Evolutionary conservation across 768 basidiomycete genomes (phyloP).

Genomic region (Xanthoconium purpureum): DNA sequence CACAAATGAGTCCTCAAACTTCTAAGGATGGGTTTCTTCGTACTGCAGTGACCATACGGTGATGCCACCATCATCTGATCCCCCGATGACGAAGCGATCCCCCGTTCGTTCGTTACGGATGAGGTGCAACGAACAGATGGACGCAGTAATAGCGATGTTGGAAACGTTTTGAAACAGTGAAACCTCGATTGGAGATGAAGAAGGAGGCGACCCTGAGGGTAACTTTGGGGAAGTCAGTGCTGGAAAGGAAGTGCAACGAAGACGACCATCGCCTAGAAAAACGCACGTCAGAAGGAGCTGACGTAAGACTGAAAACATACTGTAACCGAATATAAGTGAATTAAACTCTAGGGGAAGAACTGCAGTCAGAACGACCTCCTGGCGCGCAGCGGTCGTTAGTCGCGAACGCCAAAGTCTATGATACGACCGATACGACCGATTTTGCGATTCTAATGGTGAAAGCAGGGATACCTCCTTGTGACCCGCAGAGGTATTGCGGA

Average conservation of each 20-base stretch:
- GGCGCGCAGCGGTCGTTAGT: neutral
- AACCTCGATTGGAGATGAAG: neutral
- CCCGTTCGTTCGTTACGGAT: slow-evolving; percentile 57
- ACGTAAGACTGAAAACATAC: slow-evolving; percentile 36
- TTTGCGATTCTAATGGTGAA: slow-evolving; percentile 6
- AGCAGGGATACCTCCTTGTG: slow-evolving; percentile 20
- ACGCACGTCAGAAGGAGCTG: neutral
- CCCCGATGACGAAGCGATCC: slow-evolving; percentile 66
- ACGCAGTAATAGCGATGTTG: slow-evolving; percentile 45
- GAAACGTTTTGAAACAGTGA: slow-evolving; percentile 39
- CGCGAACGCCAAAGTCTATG: slow-evolving; percentile 24
- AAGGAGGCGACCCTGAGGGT: neutral
- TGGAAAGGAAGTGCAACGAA: slow-evolving; percentile 47
- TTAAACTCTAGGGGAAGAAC: slow-evolving; percentile 58
- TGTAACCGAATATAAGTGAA: slow-evolving; percentile 58
- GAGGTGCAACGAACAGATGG: slow-evolving; percentile 44
- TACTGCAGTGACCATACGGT: slow-evolving; percentile 71
- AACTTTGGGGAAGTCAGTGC: slow-evolving; percentile 25
- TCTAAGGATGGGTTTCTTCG: slow-evolving; percentile 16
- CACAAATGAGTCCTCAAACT: neutral
- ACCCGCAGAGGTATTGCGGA: slow-evolving; percentile 18
- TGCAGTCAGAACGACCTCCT: slow-evolving; percentile 31
- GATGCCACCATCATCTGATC: slow-evolving; percentile 75
- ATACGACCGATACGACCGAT: neutral
- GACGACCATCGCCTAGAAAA: slow-evolving; percentile 47